Conservation (phyloP, 2,329 filamentous ascomycete genomes). For the Apiospora kogelbergensis region DNA sequence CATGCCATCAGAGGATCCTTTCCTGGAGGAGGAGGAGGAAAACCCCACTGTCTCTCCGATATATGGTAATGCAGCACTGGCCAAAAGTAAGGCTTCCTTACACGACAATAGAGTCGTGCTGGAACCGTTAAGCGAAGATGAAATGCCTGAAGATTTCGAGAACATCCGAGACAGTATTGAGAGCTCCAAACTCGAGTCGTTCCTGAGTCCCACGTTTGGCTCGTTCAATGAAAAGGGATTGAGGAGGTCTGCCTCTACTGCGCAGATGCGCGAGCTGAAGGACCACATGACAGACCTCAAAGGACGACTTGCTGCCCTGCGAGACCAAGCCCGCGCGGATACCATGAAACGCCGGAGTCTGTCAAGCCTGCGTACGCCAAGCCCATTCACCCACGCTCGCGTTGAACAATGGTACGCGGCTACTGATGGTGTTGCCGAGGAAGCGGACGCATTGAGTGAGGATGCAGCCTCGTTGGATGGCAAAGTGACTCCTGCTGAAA, state of each 20-base stretch:
- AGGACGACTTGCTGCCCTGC: constrained; percentile 78
- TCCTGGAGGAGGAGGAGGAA: not conserved
- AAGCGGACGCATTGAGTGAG: constrained; percentile 15
- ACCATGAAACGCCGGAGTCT: constrained; percentile 75
- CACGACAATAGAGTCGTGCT: constrained; percentile 44
- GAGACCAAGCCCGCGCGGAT: constrained; percentile 77
- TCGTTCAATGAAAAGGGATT: constrained; percentile 47
- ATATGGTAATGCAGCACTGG: constrained; percentile 21
- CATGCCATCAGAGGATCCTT: constrained; percentile 17
- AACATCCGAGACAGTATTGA: constrained; percentile 24
- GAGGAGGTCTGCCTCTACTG: constrained; percentile 68
- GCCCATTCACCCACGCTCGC: constrained; percentile 73
- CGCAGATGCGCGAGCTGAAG: constrained; percentile 71
- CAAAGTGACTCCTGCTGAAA: constrained; percentile 6
- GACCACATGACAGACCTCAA: constrained; percentile 85
- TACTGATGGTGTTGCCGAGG: constrained; percentile 24
- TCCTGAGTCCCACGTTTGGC: constrained; percentile 47
- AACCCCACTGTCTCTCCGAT: not conserved
- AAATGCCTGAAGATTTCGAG: constrained; percentile 32
- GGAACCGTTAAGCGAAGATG: constrained; percentile 56
- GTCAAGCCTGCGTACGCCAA: constrained; percentile 72
- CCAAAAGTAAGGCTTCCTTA: constrained; percentile 37
- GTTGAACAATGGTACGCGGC: constrained; percentile 53
- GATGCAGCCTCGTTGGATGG: not conserved
- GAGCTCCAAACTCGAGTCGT: constrained; percentile 34